Base-by-base conservation (phyloP, 768 basidiomycete species). In the Leccinum fibrillosum region DNA sequence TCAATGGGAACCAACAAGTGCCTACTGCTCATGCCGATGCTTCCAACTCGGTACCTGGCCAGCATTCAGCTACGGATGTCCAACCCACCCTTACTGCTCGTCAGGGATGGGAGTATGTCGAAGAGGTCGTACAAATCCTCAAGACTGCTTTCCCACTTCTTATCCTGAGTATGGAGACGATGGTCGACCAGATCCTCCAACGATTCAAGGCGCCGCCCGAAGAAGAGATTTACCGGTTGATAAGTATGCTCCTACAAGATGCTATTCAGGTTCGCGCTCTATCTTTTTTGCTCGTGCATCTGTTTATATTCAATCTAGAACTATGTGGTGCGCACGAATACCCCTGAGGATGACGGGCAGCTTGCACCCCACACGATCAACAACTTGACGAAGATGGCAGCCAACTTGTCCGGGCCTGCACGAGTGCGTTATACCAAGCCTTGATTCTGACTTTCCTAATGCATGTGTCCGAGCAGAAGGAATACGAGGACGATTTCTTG, bases 111-210 rank as follows among this genome's bases (percentile, higher is more conserved):
- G 96, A 98, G 54, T 82, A 90, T 65, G 86, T 97, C 7, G 97
- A 99, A 21, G 97, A 98, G 68, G 85, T 98, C 57, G 84, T 94
- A 44, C 89, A 94, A 69, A 86, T 92, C 37, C 79, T 98, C 66
- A 98, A 99, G 76, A 97, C 96, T 0, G 88, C 92, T 0, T 97
- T 95, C 80, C 97, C 97, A 0, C 81, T 99, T 7, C 82, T 99
- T 35, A 92, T 96, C 30, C 78, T 98, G 21, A 97, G 94, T 56
- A 80, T 99, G 80, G 97, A 99, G 76, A 95, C 93, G 15, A 90
- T 98, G 82, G 90, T 95, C 4, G 97, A 99, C 63, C 94, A 98
- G 73, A 90, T 99, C 62, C 81, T 86, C 21, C 83, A 86, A 58
- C 84, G 94, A 53, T 96, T 98, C 77, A 96, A 97, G 71, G 84